Evolutionary conservation across 2,329 filamentous ascomycete genomes (phyloP).

Genomic region (Graphilbum fragrans): DNA sequence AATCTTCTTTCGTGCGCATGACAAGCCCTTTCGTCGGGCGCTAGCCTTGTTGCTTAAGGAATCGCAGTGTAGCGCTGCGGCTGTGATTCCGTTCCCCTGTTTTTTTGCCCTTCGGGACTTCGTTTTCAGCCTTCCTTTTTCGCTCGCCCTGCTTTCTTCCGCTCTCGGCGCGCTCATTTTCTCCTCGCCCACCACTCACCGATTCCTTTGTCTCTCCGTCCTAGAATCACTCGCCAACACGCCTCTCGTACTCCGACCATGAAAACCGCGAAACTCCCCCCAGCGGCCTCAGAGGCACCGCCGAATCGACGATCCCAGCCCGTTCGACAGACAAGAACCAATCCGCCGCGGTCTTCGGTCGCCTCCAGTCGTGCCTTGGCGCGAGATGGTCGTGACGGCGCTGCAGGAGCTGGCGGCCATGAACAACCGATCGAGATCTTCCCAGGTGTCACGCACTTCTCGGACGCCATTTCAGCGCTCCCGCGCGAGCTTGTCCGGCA

Average conservation of each 20-base stretch:
- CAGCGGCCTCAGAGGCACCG: slow-evolving; percentile 25
- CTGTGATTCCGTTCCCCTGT: not conserved
- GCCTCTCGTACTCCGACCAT: slow-evolving; percentile 22
- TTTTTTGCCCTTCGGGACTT: not conserved
- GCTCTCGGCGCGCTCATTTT: not conserved
- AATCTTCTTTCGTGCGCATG: not conserved
- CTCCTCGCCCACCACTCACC: not conserved
- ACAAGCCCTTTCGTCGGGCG: not conserved
- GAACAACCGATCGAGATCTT: slow-evolving; percentile 55
- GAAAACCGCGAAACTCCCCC: slow-evolving; percentile 40
- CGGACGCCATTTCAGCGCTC: slow-evolving; percentile 81
- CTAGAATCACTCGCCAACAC: not conserved
- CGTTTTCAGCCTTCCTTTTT: not conserved
- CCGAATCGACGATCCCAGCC: slow-evolving; percentile 24
- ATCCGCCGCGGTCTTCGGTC: slow-evolving; percentile 45
- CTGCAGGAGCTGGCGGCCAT: slow-evolving; percentile 28
- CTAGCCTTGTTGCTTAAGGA: not conserved
- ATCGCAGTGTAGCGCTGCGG: not conserved
- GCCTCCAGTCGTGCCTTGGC: slow-evolving; percentile 22
- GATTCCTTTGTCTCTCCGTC: not conserved
- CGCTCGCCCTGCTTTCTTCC: not conserved
- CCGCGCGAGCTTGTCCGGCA: slow-evolving; percentile 93
- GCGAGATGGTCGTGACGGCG: slow-evolving; percentile 23
- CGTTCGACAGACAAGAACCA: slow-evolving; percentile 26
- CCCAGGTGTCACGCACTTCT: slow-evolving; percentile 62